Evolutionary conservation across 2,329 filamentous ascomycete genomes (phyloP).

Genomic region (Aspergillus viridinutans): DNA sequence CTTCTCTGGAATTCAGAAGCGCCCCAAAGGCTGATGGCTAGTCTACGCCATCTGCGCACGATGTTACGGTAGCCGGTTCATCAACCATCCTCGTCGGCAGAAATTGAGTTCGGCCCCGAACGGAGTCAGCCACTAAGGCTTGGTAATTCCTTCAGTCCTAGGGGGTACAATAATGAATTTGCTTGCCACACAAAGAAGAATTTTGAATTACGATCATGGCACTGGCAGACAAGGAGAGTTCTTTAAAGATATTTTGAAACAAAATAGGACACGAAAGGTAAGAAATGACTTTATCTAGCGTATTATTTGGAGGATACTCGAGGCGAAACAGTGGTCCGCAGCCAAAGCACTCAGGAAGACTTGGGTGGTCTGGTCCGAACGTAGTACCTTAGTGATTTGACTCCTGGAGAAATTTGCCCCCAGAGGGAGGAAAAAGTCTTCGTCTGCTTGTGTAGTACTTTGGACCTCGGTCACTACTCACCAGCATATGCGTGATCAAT

Average conservation of each 20-base stretch:
- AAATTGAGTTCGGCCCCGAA: background rate
- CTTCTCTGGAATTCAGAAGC: background rate
- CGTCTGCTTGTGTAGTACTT: background rate
- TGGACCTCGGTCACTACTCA: background rate
- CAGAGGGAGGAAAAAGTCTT: background rate
- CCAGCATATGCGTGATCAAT: background rate
- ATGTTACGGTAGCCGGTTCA: slow-evolving; percentile 4
- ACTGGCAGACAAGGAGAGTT: background rate
- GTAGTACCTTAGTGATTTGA: background rate
- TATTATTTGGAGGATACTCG: too few species aligned
- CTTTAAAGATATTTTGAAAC: background rate
- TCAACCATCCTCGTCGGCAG: background rate
- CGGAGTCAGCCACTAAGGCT: background rate
- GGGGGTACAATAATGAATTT: background rate
- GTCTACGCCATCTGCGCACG: background rate
- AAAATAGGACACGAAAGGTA: background rate
- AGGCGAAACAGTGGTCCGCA: background rate
- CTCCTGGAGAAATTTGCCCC: background rate
- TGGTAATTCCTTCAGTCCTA: background rate
- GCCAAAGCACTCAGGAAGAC: background rate
- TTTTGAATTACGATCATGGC: background rate
- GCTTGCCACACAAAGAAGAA: background rate
- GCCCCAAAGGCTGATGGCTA: background rate
- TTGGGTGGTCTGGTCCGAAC: background rate
- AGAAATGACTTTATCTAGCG: background rate